Base-by-base conservation (phyloP, 2,329 filamentous ascomycete genomes). In the Aspergillus persii region DNA sequence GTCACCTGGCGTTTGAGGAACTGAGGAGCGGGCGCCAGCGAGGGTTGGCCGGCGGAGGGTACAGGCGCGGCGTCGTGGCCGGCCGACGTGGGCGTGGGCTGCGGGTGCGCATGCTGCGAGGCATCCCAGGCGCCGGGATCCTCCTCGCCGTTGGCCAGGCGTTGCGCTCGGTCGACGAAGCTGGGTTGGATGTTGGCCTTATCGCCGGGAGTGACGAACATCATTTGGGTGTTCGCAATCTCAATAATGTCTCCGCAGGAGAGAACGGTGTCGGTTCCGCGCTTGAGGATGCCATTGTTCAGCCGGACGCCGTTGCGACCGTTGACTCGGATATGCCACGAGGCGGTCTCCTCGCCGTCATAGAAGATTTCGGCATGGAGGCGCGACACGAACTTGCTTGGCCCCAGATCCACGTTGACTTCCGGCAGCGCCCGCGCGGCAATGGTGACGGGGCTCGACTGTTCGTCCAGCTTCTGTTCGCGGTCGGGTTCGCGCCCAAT, bases 181-280 rank as follows among this genome's bases (percentile, higher is more conserved):
- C 79, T 84, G 26, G 83, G 83, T 69, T 90, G 85, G 61, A 96
- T 87, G 50, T 84, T 81, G 29, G 92, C 82, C 27, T 86, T 84
- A 57, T 90, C 88, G 27, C 86, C 86, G 0, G 95, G 94, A n/a
- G 96, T 85, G 51, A 97, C 91, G 76, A 99, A 99, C 82, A 98
- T 94, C 95, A 99, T 99, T 79, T 99, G 94, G 1, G 95, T 90
- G 55, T 91, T 91, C 68, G 89, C 90, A 70, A 98, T 91, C 71
- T 96, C 92, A 59, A 99, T 88, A 48, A 98, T 91, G 72, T 94
- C 89, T 59, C 95, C 95, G 68, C 93, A 96, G 47, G 86, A 86
- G 29, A 99, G 83, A 31, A 85, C 79, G 36, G 86, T 84, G 39
- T 86, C 83, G 44, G 83, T 79, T 11, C 89, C 89, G 54, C 88